Evolutionary conservation across 1,284 basidiomycete species (phyloP), one percentile per base, ranked within the genome.

Genomic region (Caloboletus inedulis): DNA sequence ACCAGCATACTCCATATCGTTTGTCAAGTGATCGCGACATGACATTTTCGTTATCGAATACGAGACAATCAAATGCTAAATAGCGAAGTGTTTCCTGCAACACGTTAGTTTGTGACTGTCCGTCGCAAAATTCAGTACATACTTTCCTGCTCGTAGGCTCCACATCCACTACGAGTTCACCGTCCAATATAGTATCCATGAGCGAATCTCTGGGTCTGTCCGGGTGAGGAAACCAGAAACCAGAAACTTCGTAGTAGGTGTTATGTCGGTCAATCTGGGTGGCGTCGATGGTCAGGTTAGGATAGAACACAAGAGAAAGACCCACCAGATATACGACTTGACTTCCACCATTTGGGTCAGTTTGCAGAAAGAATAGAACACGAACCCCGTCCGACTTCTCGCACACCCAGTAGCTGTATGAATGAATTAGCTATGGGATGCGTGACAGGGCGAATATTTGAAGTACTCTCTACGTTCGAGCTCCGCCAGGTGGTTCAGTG

Each of bases 301-400:
- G 29, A 49, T 12, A 23, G 5, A 44, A 31, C 13, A 47, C 27
- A 50, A 23, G 43, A 34, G 14, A 18, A 34, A 39, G 47, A 47
- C 88, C 56, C 59, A 96, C 94, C 27, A 97, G 77, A 72, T 85
- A 97, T 3, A 91, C 84, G 43, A 80, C 79, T 71, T 98, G 95
- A 27, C 77, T 79, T 35, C 77, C 77, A 9, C 77, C 71, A 21
- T 78, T 75, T 48, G 77, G 71, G 56, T 92, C 81, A 19, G 92
- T 89, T 37, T 87, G 80, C 46, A 99, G 80, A 54, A 97, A 77
- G 43, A 98, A 81, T 40, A 99, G 77, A 30, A 99, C 92, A 39
- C 97, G 84, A 49, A 98, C 74, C 3, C 97, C 97, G 67, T 99
- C 97, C n/a, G 94, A 97, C 76, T 99, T 99, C 74, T 99, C 97